Evolutionary conservation across 352 stramenopile species (phyloP), one percentile per base, ranked within the genome.

Genomic region (Elongisporangium anandrum): DNA sequence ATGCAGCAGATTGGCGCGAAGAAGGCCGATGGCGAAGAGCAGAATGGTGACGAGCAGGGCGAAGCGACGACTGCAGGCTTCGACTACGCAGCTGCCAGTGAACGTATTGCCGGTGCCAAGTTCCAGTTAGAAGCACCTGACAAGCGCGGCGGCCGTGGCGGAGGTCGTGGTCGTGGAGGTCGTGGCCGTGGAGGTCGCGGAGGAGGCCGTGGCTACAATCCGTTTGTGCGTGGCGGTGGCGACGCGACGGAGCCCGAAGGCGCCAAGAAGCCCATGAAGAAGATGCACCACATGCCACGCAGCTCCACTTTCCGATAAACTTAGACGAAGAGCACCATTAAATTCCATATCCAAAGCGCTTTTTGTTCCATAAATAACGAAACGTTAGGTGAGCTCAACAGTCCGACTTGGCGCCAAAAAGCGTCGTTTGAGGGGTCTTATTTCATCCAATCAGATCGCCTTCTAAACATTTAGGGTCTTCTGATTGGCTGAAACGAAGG

Each of bases 251-350:
- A 73, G 65, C 68, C 59, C 21, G 50, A 70, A 39, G 70, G 59
- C 34, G 72, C 41, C 48, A 69, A 78, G 71, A 69, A 76, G 50
- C 76, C 76, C n/a, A 65, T 77, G 47, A 94, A 92, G 70, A 90
- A 87, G 66, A 80, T 84, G 70, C 81, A 92, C 61, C 83, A 94
- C 69, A 89, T 90, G 73, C 82, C 86, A 15, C 79, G 84, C 64
- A 95, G 84, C 60, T 81, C 86, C 60, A 95, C 83, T 24, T 94
- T 92, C 66, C 75, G 78, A 77, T 95, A 92, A 68, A 63, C 21
- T 53, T 39, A 19, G 24, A 10, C 10, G 58, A 39, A 19, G 13
- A 2, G 20, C 17, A 23, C 21, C 38, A 56, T 17, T n/a, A 51
- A 16, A 21, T 53, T 54, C 17, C n/a, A 26, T 38, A 26, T 34